phyloP scores from a whole-genome alignment of 1,139 yeast genomes.

The Zygosaccharomyces sapae region DNA sequence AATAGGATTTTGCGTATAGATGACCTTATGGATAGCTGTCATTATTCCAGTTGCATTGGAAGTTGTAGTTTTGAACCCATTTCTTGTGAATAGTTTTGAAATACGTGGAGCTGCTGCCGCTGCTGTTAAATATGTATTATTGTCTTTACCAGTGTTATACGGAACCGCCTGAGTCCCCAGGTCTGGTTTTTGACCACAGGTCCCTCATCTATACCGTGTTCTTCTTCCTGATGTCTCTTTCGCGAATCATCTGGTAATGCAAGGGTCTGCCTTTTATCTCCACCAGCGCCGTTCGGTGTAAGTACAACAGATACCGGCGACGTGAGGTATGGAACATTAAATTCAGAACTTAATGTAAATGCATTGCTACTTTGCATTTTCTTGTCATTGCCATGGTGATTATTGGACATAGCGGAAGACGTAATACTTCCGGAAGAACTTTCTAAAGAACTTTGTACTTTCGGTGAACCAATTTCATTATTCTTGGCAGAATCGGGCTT shows the following conservation, averaged over 20 bases:
- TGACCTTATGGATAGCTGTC: conserved; percentile 71
- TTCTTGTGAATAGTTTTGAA: conserved; percentile 49
- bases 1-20: conserved; percentile 44
- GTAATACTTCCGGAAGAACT: neutral
- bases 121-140: conserved; percentile 48
- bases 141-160: neutral
- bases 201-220: conserved; percentile 1
- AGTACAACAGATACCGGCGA: conserved; percentile 76
- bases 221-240: conserved; percentile 6
- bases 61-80: conserved; percentile 16
- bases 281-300: conserved; percentile 16
- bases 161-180: neutral
- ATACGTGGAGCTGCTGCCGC: conserved; percentile 81
- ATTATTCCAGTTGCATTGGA: conserved; percentile 60
- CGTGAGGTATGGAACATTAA: conserved; percentile 58
- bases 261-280: conserved; percentile 1
- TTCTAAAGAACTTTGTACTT: neutral
- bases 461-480: neutral
- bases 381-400: conserved; percentile 3
- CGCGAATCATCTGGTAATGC: neutral
- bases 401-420: conserved; percentile 7
- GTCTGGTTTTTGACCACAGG: conserved; percentile 8
- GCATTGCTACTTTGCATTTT: conserved; percentile 15
- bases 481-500: neutral
- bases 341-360: conserved; percentile 31